A percentile compares a stretch with the other conserved stretches of the same genome.
Evolutionary conservation across 1,284 basidiomycete genomes (phyloP).

Genomic region (Ceratobasidium sp.): DNA sequence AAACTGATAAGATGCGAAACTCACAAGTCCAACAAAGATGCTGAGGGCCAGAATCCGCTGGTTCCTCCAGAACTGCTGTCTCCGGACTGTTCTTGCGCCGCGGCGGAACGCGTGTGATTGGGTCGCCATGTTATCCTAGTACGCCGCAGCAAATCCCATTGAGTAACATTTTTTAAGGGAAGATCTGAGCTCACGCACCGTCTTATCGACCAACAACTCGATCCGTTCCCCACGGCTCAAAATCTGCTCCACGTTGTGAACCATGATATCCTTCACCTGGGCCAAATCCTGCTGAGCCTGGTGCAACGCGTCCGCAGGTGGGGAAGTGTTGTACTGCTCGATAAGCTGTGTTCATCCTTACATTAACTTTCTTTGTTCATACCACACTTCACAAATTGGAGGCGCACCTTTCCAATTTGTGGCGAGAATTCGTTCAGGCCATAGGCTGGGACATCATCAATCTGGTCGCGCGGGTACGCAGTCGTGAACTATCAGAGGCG

Average conservation of each 20-base stretch:
- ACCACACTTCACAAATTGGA: constrained; percentile 47
- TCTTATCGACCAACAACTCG: constrained; percentile 96
- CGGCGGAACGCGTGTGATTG: constrained; percentile 97
- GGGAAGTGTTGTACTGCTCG: constrained; percentile 87
- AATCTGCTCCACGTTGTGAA: constrained; percentile 95
- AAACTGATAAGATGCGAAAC: constrained; percentile 56
- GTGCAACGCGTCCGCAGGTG: constrained; percentile 91
- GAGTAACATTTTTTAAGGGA: not conserved
- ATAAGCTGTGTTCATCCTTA: constrained; percentile 65
- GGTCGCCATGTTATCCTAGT: constrained; percentile 84
- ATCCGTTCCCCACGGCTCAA: constrained; percentile 94
- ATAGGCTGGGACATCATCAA: constrained; percentile 59
- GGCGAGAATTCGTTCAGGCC: constrained; percentile 60
- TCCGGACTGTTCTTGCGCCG: constrained; percentile 85
- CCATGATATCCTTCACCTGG: constrained; percentile 98
- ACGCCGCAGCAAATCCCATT: not conserved
- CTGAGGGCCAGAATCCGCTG: constrained; percentile 80
- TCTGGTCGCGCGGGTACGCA: constrained; percentile 59
- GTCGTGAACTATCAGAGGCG: constrained; percentile 73
- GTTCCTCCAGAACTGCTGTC: constrained; percentile 99
- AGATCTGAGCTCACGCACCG: no score
- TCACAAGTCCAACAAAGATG: constrained; percentile 79
- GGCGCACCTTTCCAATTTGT: constrained; percentile 58
- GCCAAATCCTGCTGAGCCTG: constrained; percentile 92
- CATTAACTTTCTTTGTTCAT: constrained; percentile 57